Evolutionary conservation across 345 rosid genomes (phyloP).

Genomic region (Boechera retrofracta): DNA sequence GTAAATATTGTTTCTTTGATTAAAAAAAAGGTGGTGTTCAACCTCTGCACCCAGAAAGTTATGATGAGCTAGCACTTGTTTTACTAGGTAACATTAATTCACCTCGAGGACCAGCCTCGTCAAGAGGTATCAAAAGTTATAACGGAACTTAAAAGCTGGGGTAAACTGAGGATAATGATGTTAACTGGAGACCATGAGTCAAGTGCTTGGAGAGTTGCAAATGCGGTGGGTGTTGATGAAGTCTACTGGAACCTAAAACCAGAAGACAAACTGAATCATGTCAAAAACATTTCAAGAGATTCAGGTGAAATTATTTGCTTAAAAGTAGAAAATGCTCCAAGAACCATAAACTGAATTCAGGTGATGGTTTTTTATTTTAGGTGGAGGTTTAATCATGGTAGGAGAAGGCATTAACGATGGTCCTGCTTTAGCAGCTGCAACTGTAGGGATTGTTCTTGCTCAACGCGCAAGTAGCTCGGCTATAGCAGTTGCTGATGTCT

Average conservation of each 20-base stretch:
- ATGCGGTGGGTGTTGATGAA: slow-evolving; percentile 75
- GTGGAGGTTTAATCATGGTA: slow-evolving; percentile 88
- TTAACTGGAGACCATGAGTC: slow-evolving; percentile 85
- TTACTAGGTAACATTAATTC: slow-evolving; percentile 62
- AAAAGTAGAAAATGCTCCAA: background rate
- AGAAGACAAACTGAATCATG: slow-evolving; percentile 87
- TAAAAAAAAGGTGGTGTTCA: too few species aligned
- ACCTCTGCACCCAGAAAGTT: too few species aligned
- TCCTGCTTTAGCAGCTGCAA: slow-evolving; percentile 94
- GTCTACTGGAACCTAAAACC: slow-evolving; percentile 80
- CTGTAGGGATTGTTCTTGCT: slow-evolving; percentile 88
- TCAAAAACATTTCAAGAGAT: slow-evolving; percentile 68
- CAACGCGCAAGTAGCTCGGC: slow-evolving; percentile 94
- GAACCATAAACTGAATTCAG: slow-evolving; percentile 1
- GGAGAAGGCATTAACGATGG: slow-evolving; percentile 97
- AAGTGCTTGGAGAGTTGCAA: slow-evolving; percentile 90
- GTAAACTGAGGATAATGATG: slow-evolving; percentile 71
- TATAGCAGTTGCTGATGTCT: slow-evolving; percentile 77
- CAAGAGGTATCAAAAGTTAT: slow-evolving; percentile 70
- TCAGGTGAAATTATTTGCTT: slow-evolving; percentile 52
- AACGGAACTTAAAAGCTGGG: slow-evolving; percentile 56
- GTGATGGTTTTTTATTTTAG: slow-evolving; percentile 46
- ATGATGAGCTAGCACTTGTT: too few species aligned
- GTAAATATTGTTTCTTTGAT: slow-evolving; percentile 21
- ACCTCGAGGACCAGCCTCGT: slow-evolving; percentile 87